These are phyloP conservation scores for Thymus quinquecostatus DNA, from an alignment of 257 asterid species.

Conservation along the genomic window DNA sequence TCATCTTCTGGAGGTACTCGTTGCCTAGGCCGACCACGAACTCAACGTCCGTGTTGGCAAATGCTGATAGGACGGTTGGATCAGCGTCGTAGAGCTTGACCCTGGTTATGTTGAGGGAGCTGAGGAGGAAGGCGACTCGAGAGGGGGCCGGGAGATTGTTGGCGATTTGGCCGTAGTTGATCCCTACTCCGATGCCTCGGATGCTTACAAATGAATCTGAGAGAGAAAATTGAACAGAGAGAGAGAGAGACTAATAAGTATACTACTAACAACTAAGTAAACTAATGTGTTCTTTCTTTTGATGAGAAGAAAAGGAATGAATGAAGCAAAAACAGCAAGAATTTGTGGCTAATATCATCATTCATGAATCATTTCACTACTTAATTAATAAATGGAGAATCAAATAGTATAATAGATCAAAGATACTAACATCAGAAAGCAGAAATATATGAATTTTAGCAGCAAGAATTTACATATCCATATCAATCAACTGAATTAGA, in stretches of 20 bases:
- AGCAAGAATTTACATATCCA: neutral
- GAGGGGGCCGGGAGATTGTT: slow-evolving; percentile 85
- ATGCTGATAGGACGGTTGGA: slow-evolving; percentile 70
- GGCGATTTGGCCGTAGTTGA: slow-evolving; percentile 96
- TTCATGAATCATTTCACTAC: slow-evolving; percentile 11
- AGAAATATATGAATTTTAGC: neutral
- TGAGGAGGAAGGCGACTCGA: slow-evolving; percentile 65
- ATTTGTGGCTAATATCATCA: slow-evolving; percentile 10
- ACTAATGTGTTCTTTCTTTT: neutral
- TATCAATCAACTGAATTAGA: slow-evolving; percentile 17
- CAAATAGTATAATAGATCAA: neutral
- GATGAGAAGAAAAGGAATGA: neutral
- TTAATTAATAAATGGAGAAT: neutral
- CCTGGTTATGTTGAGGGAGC: slow-evolving; percentile 69
- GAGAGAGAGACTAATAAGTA: neutral
- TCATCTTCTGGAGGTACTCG: slow-evolving; percentile 65
- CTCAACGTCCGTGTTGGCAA: slow-evolving; percentile 71
- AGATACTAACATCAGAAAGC: slow-evolving; percentile 9
- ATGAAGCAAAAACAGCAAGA: neutral
- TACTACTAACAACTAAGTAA: neutral
- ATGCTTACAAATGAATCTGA: slow-evolving; percentile 48
- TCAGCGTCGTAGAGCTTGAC: slow-evolving; percentile 93
- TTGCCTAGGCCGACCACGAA: slow-evolving; percentile 81
- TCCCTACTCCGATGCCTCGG: slow-evolving; percentile 67
- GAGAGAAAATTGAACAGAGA: neutral